phyloP scores from a whole-genome alignment of 495 filamentous ascomycete genomes.

The Hypoxylon cercidicola region DNA sequence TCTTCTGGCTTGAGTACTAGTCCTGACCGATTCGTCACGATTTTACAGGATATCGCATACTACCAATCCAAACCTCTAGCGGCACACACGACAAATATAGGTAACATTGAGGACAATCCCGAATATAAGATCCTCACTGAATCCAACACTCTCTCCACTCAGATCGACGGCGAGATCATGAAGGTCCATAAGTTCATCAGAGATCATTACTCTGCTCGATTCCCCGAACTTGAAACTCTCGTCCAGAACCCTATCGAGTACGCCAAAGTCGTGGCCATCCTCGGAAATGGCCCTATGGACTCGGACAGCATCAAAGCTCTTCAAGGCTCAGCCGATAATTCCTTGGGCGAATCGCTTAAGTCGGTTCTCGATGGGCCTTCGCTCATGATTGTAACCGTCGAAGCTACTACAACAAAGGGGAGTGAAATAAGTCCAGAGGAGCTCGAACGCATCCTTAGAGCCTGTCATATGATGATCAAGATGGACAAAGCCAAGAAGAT shows the following conservation, averaged over 20 bases:
- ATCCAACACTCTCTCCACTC: slow-evolving; percentile 85
- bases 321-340: slow-evolving; percentile 76
- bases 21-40: slow-evolving; percentile 68
- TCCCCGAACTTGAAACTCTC: slow-evolving; percentile 95
- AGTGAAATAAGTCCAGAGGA: slow-evolving; percentile 78
- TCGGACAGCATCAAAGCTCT: slow-evolving; percentile 80
- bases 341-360: slow-evolving; percentile 77
- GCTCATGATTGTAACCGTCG: slow-evolving; percentile 95
- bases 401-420: slow-evolving; percentile 89
- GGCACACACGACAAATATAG: slow-evolving; percentile 68
- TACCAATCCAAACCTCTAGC: slow-evolving; percentile 76
- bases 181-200: slow-evolving; percentile 94
- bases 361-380: slow-evolving; percentile 86
- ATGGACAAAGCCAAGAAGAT: slow-evolving; percentile 88
- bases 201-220: slow-evolving; percentile 93
- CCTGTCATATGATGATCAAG: slow-evolving; percentile 86
- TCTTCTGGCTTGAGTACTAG: slow-evolving; percentile 55
- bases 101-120: slow-evolving; percentile 84
- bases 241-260: slow-evolving; percentile 94
- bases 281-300: slow-evolving; percentile 92
- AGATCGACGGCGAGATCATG: slow-evolving; percentile 90
- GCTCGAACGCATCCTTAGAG: slow-evolving; percentile 76
- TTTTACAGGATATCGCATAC: slow-evolving; percentile 76
- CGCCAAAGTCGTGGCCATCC: slow-evolving; percentile 92
- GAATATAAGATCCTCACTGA: slow-evolving; percentile 86